These are phyloP conservation scores for Warburgia ugandensis DNA, from an alignment of 164 flowering plant species.

Conservation along the genomic window DNA sequence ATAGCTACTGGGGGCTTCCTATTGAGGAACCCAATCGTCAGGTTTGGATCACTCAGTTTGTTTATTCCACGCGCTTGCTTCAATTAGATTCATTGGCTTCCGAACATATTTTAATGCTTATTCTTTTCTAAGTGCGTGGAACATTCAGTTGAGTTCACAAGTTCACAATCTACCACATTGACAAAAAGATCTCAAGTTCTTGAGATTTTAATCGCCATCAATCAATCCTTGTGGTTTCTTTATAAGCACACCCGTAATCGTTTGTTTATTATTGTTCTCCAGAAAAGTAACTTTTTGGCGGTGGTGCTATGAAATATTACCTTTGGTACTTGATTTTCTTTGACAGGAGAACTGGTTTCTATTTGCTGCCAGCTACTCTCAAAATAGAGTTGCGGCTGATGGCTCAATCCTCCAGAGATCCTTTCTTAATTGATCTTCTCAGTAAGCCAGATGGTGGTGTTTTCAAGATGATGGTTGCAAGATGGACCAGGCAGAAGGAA, in stretches of 20 bases:
- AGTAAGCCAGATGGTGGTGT: conserved; percentile 72
- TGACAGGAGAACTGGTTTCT: conserved; percentile 86
- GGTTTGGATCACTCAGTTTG: conserved; percentile 38
- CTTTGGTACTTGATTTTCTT: conserved; percentile 9
- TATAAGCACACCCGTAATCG: conserved; percentile 69
- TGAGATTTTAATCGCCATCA: conserved; percentile 25
- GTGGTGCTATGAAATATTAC: not conserved
- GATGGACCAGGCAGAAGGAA: conserved; percentile 74
- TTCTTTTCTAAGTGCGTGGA: conserved; percentile 71
- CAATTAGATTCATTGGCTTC: not conserved
- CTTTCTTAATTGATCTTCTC: conserved; percentile 62
- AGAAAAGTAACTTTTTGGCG: no score
- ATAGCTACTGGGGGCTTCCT: conserved; percentile 94
- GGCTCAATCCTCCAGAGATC: conserved; percentile 95
- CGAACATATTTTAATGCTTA: no score
- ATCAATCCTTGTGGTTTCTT: conserved; percentile 88
- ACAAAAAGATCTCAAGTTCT: conserved; percentile 19
- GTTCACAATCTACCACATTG: conserved; percentile 29
- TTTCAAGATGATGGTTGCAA: conserved; percentile 83
- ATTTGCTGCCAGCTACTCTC: conserved; percentile 90
- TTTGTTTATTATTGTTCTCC: no score
- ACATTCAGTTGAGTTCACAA: conserved; percentile 71
- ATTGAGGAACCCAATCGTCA: conserved; percentile 99
- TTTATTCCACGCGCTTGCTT: not conserved
- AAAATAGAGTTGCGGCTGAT: conserved; percentile 91